phyloP scores from a whole-genome alignment of 164 flowering plant species.

The Hamamelis virginiana region DNA sequence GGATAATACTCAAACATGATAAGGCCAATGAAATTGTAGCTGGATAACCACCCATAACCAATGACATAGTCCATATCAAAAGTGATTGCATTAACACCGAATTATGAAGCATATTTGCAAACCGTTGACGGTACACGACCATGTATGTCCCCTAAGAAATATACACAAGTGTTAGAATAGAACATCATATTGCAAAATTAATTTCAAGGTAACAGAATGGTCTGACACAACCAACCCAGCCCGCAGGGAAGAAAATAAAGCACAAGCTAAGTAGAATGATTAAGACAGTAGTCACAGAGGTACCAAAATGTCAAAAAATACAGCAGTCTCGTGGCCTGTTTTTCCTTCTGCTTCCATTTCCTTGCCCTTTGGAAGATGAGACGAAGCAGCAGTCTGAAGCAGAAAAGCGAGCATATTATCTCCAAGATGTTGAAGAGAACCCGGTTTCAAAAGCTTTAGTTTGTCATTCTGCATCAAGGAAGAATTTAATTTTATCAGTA shows the following conservation, averaged over 20 bases:
- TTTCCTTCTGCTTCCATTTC: constrained; percentile 28
- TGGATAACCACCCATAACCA: constrained; percentile 79
- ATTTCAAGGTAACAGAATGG: constrained; percentile 2
- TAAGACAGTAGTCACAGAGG: not conserved
- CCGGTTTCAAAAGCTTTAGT: constrained; percentile 71
- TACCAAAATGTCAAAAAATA: constrained; percentile 93
- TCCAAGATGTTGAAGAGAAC: constrained; percentile 98
- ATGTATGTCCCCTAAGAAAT: constrained; percentile 77
- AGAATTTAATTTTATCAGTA: not conserved
- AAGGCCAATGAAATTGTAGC: constrained; percentile 61
- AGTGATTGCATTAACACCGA: constrained; percentile 78
- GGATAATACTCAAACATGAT: constrained; percentile 60
- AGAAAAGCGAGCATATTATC: constrained; percentile 95
- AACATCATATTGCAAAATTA: not conserved
- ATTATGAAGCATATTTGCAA: constrained; percentile 78
- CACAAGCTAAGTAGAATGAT: not conserved
- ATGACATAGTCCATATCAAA: constrained; percentile 67
- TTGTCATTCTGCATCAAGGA: constrained; percentile 80
- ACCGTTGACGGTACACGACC: constrained; percentile 65
- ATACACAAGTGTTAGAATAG: constrained; percentile 13
- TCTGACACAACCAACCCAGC: not conserved
- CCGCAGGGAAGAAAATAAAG: not conserved
- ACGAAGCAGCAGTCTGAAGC: constrained; percentile 60
- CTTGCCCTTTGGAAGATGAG: constrained; percentile 46
- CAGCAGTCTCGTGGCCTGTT: constrained; percentile 36